Conservation (phyloP, 352 stramenopile genomes). For the Phytophthora pini region DNA sequence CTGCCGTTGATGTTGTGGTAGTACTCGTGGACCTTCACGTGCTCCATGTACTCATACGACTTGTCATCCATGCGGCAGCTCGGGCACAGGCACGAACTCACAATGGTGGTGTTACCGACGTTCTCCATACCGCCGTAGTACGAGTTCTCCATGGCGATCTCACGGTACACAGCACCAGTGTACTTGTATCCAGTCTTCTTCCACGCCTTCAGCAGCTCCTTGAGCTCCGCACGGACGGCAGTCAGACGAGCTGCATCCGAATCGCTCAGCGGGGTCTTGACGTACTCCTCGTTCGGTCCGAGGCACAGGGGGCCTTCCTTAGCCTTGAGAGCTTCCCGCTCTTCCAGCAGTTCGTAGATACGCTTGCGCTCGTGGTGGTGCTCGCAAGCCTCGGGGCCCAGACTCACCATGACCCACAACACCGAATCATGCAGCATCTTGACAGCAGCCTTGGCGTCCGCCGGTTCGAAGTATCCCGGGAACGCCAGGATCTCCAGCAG, state of each 20-base stretch:
- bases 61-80: conserved; percentile 80
- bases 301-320: conserved; percentile 66
- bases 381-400: conserved; percentile 71
- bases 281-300: conserved; percentile 59
- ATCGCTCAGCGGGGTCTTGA: conserved; percentile 50
- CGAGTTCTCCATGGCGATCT: conserved; percentile 87
- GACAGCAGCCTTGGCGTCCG: conserved; percentile 70
- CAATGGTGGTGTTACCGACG: conserved; percentile 84
- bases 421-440: conserved; percentile 83
- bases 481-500: conserved; percentile 77
- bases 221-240: conserved; percentile 60
- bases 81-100: conserved; percentile 74
- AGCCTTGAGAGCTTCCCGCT: conserved; percentile 71
- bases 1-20: conserved; percentile 88
- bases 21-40: conserved; percentile 86
- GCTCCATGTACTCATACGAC: conserved; percentile 86
- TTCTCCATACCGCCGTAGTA: conserved; percentile 88
- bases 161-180: conserved; percentile 78
- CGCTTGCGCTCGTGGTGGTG: conserved; percentile 76
- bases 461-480: conserved; percentile 70
- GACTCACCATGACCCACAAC: conserved; percentile 75
- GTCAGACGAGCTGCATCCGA: conserved; percentile 54
- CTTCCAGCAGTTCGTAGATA: conserved; percentile 71
- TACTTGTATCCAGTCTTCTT: conserved; percentile 88
- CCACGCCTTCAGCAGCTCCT: conserved; percentile 69